A percentile compares a stretch with the other conserved stretches of the same genome.
phyloP scores from a whole-genome alignment of 2,329 filamentous ascomycete species.

The Cadophora sp. region DNA sequence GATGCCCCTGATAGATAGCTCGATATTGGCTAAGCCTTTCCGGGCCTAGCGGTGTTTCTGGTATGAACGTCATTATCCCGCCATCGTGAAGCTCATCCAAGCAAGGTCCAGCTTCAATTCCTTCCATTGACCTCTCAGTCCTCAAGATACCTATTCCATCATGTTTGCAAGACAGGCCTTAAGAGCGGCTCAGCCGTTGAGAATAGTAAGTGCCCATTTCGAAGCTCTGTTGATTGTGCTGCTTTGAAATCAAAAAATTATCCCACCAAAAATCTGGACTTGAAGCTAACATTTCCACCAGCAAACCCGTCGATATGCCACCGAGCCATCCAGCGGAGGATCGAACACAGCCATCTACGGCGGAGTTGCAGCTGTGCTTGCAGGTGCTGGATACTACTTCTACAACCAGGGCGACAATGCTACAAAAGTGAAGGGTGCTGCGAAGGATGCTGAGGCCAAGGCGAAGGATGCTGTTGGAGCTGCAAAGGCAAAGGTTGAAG shows the following conservation, averaged over 20 bases:
- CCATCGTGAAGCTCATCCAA: conserved; percentile 8
- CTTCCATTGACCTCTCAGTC: conserved; percentile 5
- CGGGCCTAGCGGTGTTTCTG: background rate
- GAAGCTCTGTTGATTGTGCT: conserved; percentile 4
- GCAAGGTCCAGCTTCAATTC: background rate
- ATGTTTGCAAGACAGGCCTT: conserved; percentile 74
- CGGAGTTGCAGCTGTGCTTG: conserved; percentile 64
- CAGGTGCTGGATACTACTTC: conserved; percentile 64
- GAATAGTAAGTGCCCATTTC: conserved; percentile 60
- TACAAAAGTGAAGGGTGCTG: conserved; percentile 59
- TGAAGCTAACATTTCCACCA: conserved; percentile 44
- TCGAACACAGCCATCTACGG: conserved; percentile 67
- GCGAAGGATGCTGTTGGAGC: conserved; percentile 51
- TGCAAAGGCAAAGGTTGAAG: conserved; percentile 40
- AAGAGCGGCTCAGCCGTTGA: conserved; percentile 69
- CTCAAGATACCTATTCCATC: conserved; percentile 41
- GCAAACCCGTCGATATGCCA: conserved; percentile 77
- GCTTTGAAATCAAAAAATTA: background rate
- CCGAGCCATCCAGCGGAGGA: conserved; percentile 56
- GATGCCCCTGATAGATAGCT: too few species aligned
- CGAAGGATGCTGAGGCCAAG: conserved; percentile 63
- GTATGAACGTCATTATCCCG: conserved; percentile 2
- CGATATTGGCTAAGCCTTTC: background rate
- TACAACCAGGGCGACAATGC: conserved; percentile 53
- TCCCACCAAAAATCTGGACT: background rate